Conservation (phyloP, 495 filamentous ascomycete species). For the Lichina pygmaea region DNA sequence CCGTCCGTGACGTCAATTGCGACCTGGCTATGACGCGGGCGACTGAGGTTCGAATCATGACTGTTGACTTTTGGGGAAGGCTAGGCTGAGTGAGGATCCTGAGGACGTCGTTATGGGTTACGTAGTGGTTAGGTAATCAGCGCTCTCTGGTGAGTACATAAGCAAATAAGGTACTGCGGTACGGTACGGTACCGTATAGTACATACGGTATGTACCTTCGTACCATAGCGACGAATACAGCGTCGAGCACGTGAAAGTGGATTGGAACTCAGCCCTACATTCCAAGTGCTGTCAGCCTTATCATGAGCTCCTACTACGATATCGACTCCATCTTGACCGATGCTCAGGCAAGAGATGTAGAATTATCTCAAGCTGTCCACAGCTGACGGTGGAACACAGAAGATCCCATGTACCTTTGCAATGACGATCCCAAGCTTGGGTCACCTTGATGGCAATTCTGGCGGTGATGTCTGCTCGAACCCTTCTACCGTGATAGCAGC, state of each 20-base stretch:
- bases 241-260: background rate
- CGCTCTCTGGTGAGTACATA: background rate
- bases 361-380: too few species aligned
- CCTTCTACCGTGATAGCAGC: background rate
- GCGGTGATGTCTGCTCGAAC: constrained; percentile 24
- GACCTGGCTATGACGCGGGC: constrained; percentile 26
- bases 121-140: background rate
- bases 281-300: background rate
- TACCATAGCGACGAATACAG: too few species aligned
- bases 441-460: constrained; percentile 56
- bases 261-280: background rate
- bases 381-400: constrained; percentile 20
- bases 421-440: constrained; percentile 68
- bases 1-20: constrained; percentile 18
- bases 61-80: constrained; percentile 25
- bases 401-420: constrained; percentile 85
- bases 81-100: background rate
- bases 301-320: constrained; percentile 71
- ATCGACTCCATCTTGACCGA: constrained; percentile 85
- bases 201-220: too few species aligned
- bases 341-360: constrained; percentile 30
- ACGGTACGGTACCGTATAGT: too few species aligned
- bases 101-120: background rate
- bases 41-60: constrained; percentile 22
- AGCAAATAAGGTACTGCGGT: background rate